Evolutionary conservation across 2,329 filamentous ascomycete genomes (phyloP), one percentile per base, ranked within the genome.

Genomic region (Hymenotorrendiella dingleyae): DNA sequence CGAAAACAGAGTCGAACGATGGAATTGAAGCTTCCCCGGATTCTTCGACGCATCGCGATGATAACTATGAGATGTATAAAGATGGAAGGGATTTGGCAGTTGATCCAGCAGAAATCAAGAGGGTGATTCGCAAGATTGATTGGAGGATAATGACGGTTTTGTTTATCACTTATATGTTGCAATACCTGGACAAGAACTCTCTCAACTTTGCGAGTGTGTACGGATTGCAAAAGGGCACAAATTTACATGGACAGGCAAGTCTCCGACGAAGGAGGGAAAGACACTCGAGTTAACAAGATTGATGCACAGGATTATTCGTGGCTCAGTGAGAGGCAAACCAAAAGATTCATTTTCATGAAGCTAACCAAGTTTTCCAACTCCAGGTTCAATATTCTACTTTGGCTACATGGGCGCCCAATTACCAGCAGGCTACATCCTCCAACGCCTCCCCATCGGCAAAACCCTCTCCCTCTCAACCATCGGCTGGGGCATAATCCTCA

Each of bases 161-260:
- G 8, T 78, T 79, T 46, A 50, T 72, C 30, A 77, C 72, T 0
- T 80, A 80, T 53, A 72, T 72, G 62, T 57, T 80, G 48, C 76
- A 78, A 53, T 80, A 79, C 44, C 76, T 80, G 66, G 77, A 81
- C 58, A 81, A 81, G 58, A 71, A 71, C 53, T 64, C 65, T 0
- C 66, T 72, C 57, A 72, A 71, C 50, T 75, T 74, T 55, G 70
- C 71, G 6, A 68, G 66, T 43, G 67, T 67, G 0, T 50, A 53
- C 42, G 50, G 47, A 3, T 41, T 56, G 5, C 43, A 45, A 24
- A 40, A 32, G 10, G 50, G 53, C 28, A 49, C 45, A 2, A 33
- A 54, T 41, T 23, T 55, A 10, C 36, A 48, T 2, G 57, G 58
- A 12, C 46, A n/a, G n/a, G n/a, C n/a, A n/a, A n/a, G n/a, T n/a